Base-by-base conservation (phyloP, 371 early-diverging fungal species). In the Mortierella sp. region DNA sequence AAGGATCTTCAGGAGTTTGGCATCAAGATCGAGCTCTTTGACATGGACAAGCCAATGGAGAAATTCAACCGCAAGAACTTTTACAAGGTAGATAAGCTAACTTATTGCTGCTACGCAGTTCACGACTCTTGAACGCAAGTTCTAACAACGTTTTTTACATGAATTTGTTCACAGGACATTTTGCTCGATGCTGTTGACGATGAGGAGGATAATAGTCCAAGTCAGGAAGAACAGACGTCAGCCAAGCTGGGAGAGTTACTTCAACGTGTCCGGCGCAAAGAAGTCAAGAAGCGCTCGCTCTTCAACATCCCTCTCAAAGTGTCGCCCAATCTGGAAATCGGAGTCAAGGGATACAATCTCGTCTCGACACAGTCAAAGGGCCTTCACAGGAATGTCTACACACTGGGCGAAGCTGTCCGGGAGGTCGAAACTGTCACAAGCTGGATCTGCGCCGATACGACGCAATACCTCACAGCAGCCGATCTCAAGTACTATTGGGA, bases 321-420 rank as follows among this genome's bases (percentile, higher is more conserved):
- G 16, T 87, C 87, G 0, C 87, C 90, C 1, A 91, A 89, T 10
- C 75, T 94, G n/a, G 89, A 89, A 31, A 91, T 95, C 64, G 94
- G 92, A 9, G 88, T 95, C 11, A 84, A 88, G 54, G 94, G 93
- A 88, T 94, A 91, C 78, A 90, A 90, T 67, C 75, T 93, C 31
- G 86, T 93, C 6, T 82, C 90, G 73, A 87, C 92, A 72, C 90
- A 91, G 67, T 88, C 88, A 26, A 87, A 88, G 26, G 88, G 87
- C 2, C 46, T 24, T 3, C 89, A 87, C 53, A 88, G 89, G 67
- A 87, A 90, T 21, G 90, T 94, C 26, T 87, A 88, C 31, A 88
- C 89, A 5, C 81, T 84, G 13, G 92, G 89, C 24, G 91, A 92
- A 64, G 82, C 88, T n/a, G 78, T 90, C 43, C 84, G 88, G 51